A percentile compares a stretch with the other conserved stretches of the same genome.
Conservation (phyloP, 305 asterid genomes). For the Andrographis paniculata region DNA sequence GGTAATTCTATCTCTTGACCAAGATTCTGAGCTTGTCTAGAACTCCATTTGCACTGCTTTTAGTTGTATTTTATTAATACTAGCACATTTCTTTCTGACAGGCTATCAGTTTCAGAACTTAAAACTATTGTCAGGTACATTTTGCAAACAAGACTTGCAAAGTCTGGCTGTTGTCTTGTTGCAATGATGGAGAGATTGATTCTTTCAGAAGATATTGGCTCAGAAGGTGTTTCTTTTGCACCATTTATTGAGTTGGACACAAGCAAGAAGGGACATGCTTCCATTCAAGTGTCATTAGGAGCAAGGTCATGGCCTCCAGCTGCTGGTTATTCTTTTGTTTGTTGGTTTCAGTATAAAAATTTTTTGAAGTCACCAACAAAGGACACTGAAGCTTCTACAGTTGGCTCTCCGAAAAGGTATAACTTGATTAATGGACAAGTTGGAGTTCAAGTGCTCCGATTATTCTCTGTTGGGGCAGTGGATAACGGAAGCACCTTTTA, state of each 20-base stretch:
- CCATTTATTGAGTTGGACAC: constrained; percentile 93
- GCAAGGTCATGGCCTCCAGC: constrained; percentile 99
- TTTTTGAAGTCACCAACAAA: constrained; percentile 55
- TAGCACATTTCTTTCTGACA: constrained; percentile 28
- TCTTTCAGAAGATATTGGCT: constrained; percentile 64
- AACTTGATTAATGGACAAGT: constrained; percentile 34
- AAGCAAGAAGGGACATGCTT: constrained; percentile 94
- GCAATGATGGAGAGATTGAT: constrained; percentile 93
- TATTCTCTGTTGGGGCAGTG: constrained; percentile 88
- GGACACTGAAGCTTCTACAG: constrained; percentile 58
- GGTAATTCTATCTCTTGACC: constrained; percentile 30
- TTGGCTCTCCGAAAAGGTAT: constrained; percentile 49
- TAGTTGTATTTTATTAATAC: constrained; percentile 12
- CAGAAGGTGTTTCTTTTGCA: constrained; percentile 84
- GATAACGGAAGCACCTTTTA: constrained; percentile 65
- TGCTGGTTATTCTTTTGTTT: constrained; percentile 96
- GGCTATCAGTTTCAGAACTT: constrained; percentile 86
- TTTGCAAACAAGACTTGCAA: constrained; percentile 64
- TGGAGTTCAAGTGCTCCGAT: constrained; percentile 57
- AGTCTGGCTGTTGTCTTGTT: constrained; percentile 69
- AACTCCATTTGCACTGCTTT: background rate
- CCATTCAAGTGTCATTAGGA: constrained; percentile 96
- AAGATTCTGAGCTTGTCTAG: background rate
- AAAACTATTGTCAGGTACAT: constrained; percentile 80
- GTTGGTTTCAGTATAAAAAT: constrained; percentile 93